Base-by-base conservation (phyloP, 257 asterid genomes). In the Catharanthus roseus region DNA sequence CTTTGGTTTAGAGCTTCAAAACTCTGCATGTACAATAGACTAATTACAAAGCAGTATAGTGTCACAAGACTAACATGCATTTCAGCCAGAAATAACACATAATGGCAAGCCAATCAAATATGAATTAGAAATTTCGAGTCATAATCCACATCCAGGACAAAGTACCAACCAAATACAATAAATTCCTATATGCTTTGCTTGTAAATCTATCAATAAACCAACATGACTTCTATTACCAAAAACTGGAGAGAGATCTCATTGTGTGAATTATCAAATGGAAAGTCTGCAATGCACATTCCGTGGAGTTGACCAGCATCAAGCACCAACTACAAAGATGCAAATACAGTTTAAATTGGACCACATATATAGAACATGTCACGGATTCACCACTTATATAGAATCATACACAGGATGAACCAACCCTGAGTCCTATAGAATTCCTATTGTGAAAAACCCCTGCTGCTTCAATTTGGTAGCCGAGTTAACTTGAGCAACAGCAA, bases 1-100 rank as follows among this genome's bases (percentile, higher is more conserved):
- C 95, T 81, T 84, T 93, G 96, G 65, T 93, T 93, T 78, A 93
- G 76, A 74, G 99, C 99, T 85, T 93, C 99, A 80, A 93, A 93
- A 85, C 99, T 91, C 97, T 91, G 86, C 85, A 76, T 44, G 67
- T 49, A 75, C 74, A 49, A 71, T 66, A 76, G 70, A 51, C 5
- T n/a, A n/a, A n/a, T 15, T 63, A 12, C 21, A 26, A 6, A 61
- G 26, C 49, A 53, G 64, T 41, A 28, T 15, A 31, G 42, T 57
- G 13, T 7, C 33, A 51, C 33, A 21, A 1, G n/a, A 26, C 8
- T 66, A 66, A 44, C 12, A 51, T 4, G 12, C n/a, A 31, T 1
- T 41, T 29, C 21, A 29, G 21, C 10, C 19, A 2, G 11, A n/a
- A 31, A 31, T 65, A 68, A 8, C 1, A 53, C 19, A 3, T 10